Percentiles rank a stretch among this genome's conserved stretches.
These are phyloP conservation scores for Licmophora abbreviata DNA, from an alignment of 108 stramenopile genomes.

Conservation along the genomic window DNA sequence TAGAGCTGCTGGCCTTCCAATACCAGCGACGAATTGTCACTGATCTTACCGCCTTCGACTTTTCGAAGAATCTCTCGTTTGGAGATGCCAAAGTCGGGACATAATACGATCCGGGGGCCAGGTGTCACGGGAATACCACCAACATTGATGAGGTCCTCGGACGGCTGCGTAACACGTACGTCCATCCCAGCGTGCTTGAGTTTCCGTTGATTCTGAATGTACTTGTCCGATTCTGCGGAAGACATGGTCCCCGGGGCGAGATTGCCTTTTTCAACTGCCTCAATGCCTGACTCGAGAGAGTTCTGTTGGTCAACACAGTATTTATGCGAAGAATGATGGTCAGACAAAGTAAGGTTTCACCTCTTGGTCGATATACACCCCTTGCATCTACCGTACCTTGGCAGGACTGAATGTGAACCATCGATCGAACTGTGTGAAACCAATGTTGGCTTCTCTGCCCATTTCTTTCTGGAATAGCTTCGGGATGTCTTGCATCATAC, in stretches of 20 bases:
- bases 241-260: conserved; percentile 83
- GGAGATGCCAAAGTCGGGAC: conserved; percentile 72
- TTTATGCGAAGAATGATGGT: not conserved
- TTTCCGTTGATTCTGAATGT: conserved; percentile 82
- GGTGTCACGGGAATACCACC: conserved; percentile 76
- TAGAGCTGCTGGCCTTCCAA: conserved; percentile 67
- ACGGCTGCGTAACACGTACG: conserved; percentile 33
- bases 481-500: conserved; percentile 99
- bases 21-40: conserved; percentile 62
- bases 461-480: conserved; percentile 91
- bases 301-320: conserved; percentile 38
- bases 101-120: conserved; percentile 74
- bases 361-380: too few relatives aligned
- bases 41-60: conserved; percentile 62
- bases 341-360: conserved; percentile 4
- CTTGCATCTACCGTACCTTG: too few relatives aligned
- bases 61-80: conserved; percentile 68
- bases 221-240: conserved; percentile 80
- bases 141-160: conserved; percentile 47
- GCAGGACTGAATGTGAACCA: conserved; percentile 96
- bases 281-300: conserved; percentile 81
- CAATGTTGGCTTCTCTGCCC: conserved; percentile 82
- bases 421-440: conserved; percentile 93
- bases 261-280: conserved; percentile 64
- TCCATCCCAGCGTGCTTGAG: conserved; percentile 68